Evolutionary conservation across 306 rosid genomes (phyloP).

Genomic region (Vicia faba): DNA sequence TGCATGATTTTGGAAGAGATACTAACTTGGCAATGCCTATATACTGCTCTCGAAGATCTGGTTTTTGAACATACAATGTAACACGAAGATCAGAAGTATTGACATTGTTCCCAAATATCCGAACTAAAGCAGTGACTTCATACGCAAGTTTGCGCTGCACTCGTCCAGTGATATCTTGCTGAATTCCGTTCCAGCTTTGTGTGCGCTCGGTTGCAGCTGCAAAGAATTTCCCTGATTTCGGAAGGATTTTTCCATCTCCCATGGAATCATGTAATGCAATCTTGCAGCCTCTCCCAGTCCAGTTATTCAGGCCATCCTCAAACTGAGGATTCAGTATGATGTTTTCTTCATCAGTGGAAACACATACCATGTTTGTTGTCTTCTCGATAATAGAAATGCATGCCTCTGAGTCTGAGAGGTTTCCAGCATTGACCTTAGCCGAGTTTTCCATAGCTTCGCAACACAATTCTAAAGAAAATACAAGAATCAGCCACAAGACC

Average conservation of each 20-base stretch:
- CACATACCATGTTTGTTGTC: conserved; percentile 34
- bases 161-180: conserved; percentile 86
- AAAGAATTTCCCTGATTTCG: conserved; percentile 70
- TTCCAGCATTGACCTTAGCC: conserved; percentile 37
- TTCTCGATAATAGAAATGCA: conserved; percentile 31
- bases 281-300: conserved; percentile 98
- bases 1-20: conserved; percentile 1
- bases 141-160: conserved; percentile 87
- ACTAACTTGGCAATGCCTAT: conserved; percentile 88
- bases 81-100: conserved; percentile 70
- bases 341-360: conserved; percentile 51
- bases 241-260: conserved; percentile 77
- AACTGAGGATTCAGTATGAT: conserved; percentile 69
- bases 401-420: conserved; percentile 47
- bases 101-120: conserved; percentile 78
- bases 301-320: conserved; percentile 79
- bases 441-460: conserved; percentile 58
- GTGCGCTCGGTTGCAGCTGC: conserved; percentile 81
- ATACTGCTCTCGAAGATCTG: conserved; percentile 77
- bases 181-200: conserved; percentile 90
- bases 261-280: conserved; percentile 69
- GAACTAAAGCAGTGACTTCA: conserved; percentile 70
- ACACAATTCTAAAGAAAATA: conserved; percentile 46
- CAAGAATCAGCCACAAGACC: conserved; percentile 30
- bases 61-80: conserved; percentile 75